Percentiles rank a stretch among this genome's conserved stretches.
Conservation (phyloP, 805 yeast species). For the Scheffersomyces amazonensis region DNA sequence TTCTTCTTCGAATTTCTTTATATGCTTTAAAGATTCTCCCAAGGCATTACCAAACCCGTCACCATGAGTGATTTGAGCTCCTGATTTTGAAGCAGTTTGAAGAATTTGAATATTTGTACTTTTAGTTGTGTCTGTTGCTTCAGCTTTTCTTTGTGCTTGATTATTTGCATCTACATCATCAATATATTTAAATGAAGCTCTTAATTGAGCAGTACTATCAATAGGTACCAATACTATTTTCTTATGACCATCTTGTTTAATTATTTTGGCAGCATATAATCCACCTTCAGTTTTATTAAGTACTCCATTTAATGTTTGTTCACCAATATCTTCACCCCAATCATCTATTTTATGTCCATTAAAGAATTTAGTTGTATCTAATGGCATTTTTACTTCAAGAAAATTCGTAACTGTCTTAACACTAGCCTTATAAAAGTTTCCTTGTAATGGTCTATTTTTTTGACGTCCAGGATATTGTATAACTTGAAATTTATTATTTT, state of each 20-base stretch:
- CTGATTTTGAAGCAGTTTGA: slow-evolving; percentile 37
- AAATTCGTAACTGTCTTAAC: slow-evolving; percentile 61
- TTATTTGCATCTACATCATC: slow-evolving; percentile 55
- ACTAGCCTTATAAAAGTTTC: slow-evolving; percentile 38
- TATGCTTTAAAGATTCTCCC: slow-evolving; percentile 38
- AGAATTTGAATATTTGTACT: slow-evolving; percentile 35
- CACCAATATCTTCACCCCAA: slow-evolving; percentile 58
- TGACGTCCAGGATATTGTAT: slow-evolving; percentile 57
- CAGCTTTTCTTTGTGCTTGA: slow-evolving; percentile 37
- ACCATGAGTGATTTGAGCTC: slow-evolving; percentile 12
- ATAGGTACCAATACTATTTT: slow-evolving; percentile 65
- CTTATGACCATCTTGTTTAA: slow-evolving; percentile 6
- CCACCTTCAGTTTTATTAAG: slow-evolving; percentile 52
- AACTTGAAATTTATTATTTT: slow-evolving; percentile 30
- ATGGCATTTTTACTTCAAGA: slow-evolving; percentile 74
- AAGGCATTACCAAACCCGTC: slow-evolving; percentile 28
- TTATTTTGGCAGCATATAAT: slow-evolving; percentile 31
- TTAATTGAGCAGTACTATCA: slow-evolving; percentile 66
- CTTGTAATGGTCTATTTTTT: slow-evolving; percentile 35
- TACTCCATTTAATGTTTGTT: slow-evolving; percentile 72
- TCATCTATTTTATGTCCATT: slow-evolving; percentile 60
- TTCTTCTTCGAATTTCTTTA: slow-evolving; percentile 41
- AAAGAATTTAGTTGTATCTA: slow-evolving; percentile 65
- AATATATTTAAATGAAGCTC: slow-evolving; percentile 79
- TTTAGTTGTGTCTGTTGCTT: slow-evolving; percentile 32